Base-by-base conservation (phyloP, 768 basidiomycete genomes). In the Boletales sp. region DNA sequence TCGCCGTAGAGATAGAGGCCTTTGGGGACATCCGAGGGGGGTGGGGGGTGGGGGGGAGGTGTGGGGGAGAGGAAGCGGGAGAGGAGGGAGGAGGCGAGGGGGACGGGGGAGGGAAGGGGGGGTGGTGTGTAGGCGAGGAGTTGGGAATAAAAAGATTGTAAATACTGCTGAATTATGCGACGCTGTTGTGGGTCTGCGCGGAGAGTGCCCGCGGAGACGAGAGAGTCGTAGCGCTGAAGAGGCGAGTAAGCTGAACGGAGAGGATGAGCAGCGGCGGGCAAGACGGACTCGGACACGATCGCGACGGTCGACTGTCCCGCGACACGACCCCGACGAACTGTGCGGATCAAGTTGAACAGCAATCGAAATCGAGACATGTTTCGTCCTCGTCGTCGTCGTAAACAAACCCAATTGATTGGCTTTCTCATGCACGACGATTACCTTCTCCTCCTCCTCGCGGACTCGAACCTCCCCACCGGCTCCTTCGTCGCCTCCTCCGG, bases 1-100 rank as follows among this genome's bases (percentile, higher is more conserved):
- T 93, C 90, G 31, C 95, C 96, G 65, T 90, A 93, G 17, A 99
- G 84, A 71, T 99, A 98, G 30, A 98, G 77, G 10, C 95, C 92
- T 60, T 87, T 88, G 4, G 92, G 93, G 1, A 80, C 79, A 42
- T 75, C 14, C 14, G 33, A 67, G 28, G 74, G 72, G 1, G 81
- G 81, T 8, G 79, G 74, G 3, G 64, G 41, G 3, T 58, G 52
- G 8, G 59, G 56, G 11, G 59, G 51, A 25, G 48, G 52, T 40
- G 41, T 49, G 34, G 66, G 57, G 33, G 60, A 55, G 51, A 75
- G 69, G 13, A 72, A 52, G 37, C 68, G 58, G 28, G 59, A 54
- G 35, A 65, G 44, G 55, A 62, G 50, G 2, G 54, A 56, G 18
- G 54, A 25, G 25, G 41, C n/a, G 36, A 37, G 21, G 63, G 73